A percentile compares a stretch with the other conserved stretches of the same genome.
These are phyloP conservation scores for Starmerella kuoi DNA, from an alignment of 805 yeast species.

Conservation along the genomic window DNA sequence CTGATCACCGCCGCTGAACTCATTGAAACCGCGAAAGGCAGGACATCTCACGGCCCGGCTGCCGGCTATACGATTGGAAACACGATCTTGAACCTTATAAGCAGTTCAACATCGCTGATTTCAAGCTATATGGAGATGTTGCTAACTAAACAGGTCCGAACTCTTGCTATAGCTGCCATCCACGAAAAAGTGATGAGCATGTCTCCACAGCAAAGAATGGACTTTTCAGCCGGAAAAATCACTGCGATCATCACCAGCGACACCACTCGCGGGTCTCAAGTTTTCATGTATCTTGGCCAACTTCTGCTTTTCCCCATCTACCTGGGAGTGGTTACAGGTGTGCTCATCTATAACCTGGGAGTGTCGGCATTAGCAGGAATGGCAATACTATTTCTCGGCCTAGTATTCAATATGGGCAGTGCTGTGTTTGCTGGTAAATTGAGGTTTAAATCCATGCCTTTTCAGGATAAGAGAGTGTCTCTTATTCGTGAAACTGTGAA, in stretches of 20 bases:
- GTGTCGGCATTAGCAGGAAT: constrained; percentile 59
- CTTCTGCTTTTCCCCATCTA: constrained; percentile 1
- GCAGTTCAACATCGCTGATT: constrained; percentile 41
- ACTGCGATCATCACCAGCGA: constrained; percentile 72
- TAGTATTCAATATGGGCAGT: constrained; percentile 30
- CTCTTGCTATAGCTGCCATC: constrained; percentile 55
- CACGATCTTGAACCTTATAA: constrained; percentile 38
- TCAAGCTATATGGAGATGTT: constrained; percentile 46
- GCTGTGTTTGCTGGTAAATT: not conserved
- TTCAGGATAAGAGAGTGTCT: constrained; percentile 64
- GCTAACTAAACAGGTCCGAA: constrained; percentile 57
- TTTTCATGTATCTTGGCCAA: not conserved
- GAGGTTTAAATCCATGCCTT: constrained; percentile 21
- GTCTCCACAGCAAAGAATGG: constrained; percentile 42
- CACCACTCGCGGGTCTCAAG: constrained; percentile 56
- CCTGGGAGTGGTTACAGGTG: constrained; percentile 39
- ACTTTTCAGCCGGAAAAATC: constrained; percentile 54
- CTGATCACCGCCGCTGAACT: constrained; percentile 9
- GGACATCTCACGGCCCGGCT: constrained; percentile 38
- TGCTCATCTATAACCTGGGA: constrained; percentile 57
- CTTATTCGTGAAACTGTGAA: constrained; percentile 64
- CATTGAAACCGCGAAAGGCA: not conserved
- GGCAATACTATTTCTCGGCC: constrained; percentile 33
- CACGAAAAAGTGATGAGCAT: constrained; percentile 55
- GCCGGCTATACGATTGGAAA: constrained; percentile 67